phyloP scores from a whole-genome alignment of 176 grass and related monocot species.

The Elymus sibiricus region DNA sequence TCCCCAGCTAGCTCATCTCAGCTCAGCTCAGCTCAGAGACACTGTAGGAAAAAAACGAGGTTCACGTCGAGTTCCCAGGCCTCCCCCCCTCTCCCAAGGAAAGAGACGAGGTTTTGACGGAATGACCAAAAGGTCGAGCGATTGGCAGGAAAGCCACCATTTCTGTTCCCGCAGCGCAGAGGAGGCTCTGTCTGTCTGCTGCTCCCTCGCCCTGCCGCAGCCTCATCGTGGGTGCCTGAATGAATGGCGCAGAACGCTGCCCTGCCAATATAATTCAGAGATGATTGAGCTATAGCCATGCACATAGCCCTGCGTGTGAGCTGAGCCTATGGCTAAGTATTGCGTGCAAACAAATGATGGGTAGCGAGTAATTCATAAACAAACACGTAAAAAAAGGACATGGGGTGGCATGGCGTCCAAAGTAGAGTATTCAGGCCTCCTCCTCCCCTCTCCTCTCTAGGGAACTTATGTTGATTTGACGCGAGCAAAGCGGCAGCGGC shows the following conservation, averaged over 20 bases:
- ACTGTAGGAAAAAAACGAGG: background rate
- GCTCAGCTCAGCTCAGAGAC: background rate
- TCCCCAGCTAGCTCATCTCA: background rate
- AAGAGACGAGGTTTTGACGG: conserved; percentile 2
- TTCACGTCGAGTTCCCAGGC: too few relatives aligned
- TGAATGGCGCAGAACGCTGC: conserved; percentile 31
- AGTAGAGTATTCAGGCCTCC: background rate
- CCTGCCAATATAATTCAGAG: conserved; percentile 32
- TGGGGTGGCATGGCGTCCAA: background rate
- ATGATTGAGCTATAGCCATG: conserved; percentile 41
- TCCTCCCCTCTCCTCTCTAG: conserved; percentile 15
- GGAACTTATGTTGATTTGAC: conserved; percentile 53
- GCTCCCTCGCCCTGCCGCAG: background rate
- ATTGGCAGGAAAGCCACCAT: conserved; percentile 37
- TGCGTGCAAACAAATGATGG: conserved; percentile 24
- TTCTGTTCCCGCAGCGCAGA: conserved; percentile 28
- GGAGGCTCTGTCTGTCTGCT: background rate
- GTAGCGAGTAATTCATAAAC: background rate
- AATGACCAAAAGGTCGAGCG: background rate
- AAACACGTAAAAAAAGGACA: background rate
- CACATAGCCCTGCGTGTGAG: conserved; percentile 14
- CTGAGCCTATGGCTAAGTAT: background rate
- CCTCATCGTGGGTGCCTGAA: conserved; percentile 42
- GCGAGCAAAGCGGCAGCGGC: conserved; percentile 33
- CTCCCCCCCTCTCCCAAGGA: background rate